These are phyloP conservation scores for Nicotiana undulata DNA, from an alignment of 257 asterid species.

Conservation along the genomic window DNA sequence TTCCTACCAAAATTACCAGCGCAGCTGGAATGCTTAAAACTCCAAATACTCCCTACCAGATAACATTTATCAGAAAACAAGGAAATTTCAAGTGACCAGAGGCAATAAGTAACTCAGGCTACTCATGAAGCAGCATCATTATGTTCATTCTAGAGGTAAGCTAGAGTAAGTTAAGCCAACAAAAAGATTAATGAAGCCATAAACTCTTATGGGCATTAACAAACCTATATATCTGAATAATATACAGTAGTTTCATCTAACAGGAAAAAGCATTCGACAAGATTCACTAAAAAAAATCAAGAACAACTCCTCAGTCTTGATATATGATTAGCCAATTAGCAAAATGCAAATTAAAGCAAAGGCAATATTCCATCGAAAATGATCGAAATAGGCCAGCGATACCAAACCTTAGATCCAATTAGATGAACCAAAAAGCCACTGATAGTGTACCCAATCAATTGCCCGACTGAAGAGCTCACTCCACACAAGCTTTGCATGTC, in stretches of 20 bases:
- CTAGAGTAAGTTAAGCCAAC: not conserved
- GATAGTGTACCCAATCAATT: slow-evolving; percentile 56
- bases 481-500: slow-evolving; percentile 68
- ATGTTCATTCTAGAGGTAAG: not conserved
- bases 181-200: not conserved
- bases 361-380: not conserved
- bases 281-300: not conserved
- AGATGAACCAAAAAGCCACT: slow-evolving; percentile 62
- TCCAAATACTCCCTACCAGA: slow-evolving; percentile 42
- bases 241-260: not conserved
- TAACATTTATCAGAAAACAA: not conserved
- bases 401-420: slow-evolving; percentile 52
- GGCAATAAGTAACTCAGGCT: not conserved
- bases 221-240: not conserved
- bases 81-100: not conserved
- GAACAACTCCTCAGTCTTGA: not conserved
- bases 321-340: not conserved
- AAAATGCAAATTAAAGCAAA: not conserved
- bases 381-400: not conserved
- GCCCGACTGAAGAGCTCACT: slow-evolving; percentile 45
- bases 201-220: not conserved
- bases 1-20: slow-evolving; percentile 47
- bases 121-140: not conserved
- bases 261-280: not conserved
- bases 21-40: slow-evolving; percentile 50